Evolutionary conservation across 352 stramenopile genomes (phyloP), one percentile per base, ranked within the genome.

Genomic region (Globisporangium radiosum): DNA sequence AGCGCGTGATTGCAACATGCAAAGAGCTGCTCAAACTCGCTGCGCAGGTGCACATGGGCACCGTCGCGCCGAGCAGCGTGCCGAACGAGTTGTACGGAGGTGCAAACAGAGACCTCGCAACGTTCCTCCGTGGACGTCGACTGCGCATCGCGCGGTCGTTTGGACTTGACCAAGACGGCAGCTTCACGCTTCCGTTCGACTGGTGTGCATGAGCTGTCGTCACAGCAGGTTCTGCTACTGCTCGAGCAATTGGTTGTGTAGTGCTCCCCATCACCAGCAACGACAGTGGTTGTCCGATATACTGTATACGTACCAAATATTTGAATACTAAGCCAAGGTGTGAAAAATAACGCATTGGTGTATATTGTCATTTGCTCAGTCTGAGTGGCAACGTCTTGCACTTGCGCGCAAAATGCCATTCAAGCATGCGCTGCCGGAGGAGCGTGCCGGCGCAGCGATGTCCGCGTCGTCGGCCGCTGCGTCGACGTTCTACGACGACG

Each of bases 401-500:
- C 25, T 33, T 33, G 25, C 25, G 25, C 3, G 7, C 39, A 59
- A 36, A 7, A 91, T 91, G 81, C 75, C 78, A 51, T 91, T 77
- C 68, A 73, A 76, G 49, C 62, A 53, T 38, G 61, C 69, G 36
- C 70, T 68, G 36, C 76, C 81, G 0, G 81, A 91, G 52, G 60
- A 76, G 53, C 69, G 73, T 8, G 68, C 68, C 36, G 71, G 64
- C 36, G 73, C 76, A 11, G 55, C 71, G 17, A 57, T 64, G 17
- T 71, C 70, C 33, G 62, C 69, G 19, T 62, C 70, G 42, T 84
- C 75, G 2, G 60, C 74, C 25, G 72, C 72, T 13, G 80, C 76
- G 1, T 69, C 71, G 8, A 50, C 70, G 49, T 92, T 88, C 68
- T 92, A 92, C 63, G 78, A 74, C 19, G 60, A 73, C 2, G 69